phyloP scores from a whole-genome alignment of 306 rosid species.

The Quercus mongolica region DNA sequence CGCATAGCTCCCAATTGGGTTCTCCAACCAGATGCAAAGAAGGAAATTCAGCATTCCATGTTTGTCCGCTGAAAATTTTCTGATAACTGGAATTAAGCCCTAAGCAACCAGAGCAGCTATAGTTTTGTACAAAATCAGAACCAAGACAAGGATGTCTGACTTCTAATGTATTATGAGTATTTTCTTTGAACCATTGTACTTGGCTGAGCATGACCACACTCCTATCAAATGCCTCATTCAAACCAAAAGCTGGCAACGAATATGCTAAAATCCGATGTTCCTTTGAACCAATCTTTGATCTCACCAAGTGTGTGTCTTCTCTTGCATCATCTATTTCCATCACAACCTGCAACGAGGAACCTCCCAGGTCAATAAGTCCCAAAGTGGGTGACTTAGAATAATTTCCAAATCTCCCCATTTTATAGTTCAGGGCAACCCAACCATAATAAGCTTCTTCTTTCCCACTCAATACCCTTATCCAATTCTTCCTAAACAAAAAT shows the following conservation, averaged over 20 bases:
- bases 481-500: constrained; percentile 46
- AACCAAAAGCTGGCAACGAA: constrained; percentile 69
- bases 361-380: constrained; percentile 86
- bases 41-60: constrained; percentile 24
- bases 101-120: constrained; percentile 54
- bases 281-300: constrained; percentile 44
- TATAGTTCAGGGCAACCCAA: constrained; percentile 83
- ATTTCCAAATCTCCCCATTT: constrained; percentile 50
- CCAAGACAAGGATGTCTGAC: constrained; percentile 72
- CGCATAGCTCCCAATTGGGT: constrained; percentile 73
- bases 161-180: constrained; percentile 16
- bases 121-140: constrained; percentile 44
- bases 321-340: constrained; percentile 41
- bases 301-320: constrained; percentile 39
- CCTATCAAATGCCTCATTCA: constrained; percentile 84
- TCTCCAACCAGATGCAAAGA: constrained; percentile 52
- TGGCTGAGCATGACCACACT: constrained; percentile 47
- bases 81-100: constrained; percentile 13
- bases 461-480: constrained; percentile 87
- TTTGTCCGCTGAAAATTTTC: constrained; percentile 26
- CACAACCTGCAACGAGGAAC: constrained; percentile 81
- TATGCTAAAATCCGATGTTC: constrained; percentile 49
- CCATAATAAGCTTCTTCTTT: constrained; percentile 87
- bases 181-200: constrained; percentile 26
- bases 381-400: constrained; percentile 39